Evolutionary conservation across 352 stramenopile species (phyloP), one percentile per base, ranked within the genome.

Genomic region (Phytophthora fragariae): DNA sequence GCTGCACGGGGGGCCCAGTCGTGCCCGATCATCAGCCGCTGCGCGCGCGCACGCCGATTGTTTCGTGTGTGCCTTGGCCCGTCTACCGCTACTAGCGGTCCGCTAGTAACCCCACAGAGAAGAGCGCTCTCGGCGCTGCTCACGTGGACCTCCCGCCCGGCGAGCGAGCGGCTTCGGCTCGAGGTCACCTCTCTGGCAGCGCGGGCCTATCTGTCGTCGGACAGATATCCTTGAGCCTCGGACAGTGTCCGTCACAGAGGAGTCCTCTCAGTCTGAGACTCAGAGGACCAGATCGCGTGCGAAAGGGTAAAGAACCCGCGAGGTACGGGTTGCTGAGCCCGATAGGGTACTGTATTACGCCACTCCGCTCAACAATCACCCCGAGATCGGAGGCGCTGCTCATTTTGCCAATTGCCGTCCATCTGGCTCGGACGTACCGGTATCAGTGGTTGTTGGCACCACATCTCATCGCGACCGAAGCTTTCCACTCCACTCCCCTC

Each of bases 361-460:
- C 68, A 64, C 62, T 3, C 49, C 11, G 35, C 35, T 10, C 2
- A 44, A 14, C 33, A 37, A 46, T 41, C 62, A 64, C 41, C 52
- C 39, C 55, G 35, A 68, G 52, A 59, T 64, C 31, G 56, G 14
- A 62, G 5, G 65, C 39, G 65, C 65, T 77, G 71, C 65, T 74
- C 71, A 77, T 77, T 74, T 77, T 67, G 65, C 65, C 60, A 77
- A 46, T 77, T 77, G 71, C 70, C 44, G 55, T 21, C 49, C 69
- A 76, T 68, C 69, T 76, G 63, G 55, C 62, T 68, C 59, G 53
- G 53, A 69, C 62, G 49, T 62, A 21, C 19, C 19, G 19, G 19
- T 21, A 68, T 67, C 62, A 37, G 31, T 62, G 24, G 29, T 21
- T 57, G 24, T 8, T 29, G 50, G 63, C 69, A 69, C 69, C 69